Evolutionary conservation across 2,329 filamentous ascomycete genomes (phyloP), one percentile per base, ranked within the genome.

Genomic region (Corynespora cassiicola): DNA sequence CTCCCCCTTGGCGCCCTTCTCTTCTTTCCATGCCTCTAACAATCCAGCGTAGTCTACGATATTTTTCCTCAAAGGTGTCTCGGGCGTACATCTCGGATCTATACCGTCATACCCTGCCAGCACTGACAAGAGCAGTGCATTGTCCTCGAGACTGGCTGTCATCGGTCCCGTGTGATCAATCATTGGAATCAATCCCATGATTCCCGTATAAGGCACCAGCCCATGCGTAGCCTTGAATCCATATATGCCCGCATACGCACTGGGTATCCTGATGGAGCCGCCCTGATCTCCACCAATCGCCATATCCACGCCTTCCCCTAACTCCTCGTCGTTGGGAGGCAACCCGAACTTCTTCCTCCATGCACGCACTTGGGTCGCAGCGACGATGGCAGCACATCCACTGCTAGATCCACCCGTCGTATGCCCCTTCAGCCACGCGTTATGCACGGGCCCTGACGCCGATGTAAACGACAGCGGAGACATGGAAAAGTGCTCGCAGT

Each of bases 401-500:
- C 54, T 61, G 23, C 52, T 60, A n/a, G 54, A 61, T 4, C 67
- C 67, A 24, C 67, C 67, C 2, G 66, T 66, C 1, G 61, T 65
- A 29, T 65, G 66, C 1, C 57, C 58, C n/a, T 52, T 50, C 7
- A 61, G 37, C 61, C 60, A 66, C 0, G 65, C 59, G 41, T 70
- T 68, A 19, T 76, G 68, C 2, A 78, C 73, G 1, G 67, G 63
- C 0, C 75, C 75, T 3, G 69, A 70, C n/a, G 72, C 66, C 0
- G 72, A 68, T 5, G 74, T 74, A 32, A 62, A 66, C 7, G 69
- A 73, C 11, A 75, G 45, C 4, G 68, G 69, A 7, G 69, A 69
- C 40, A 70, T 63, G 28, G 68, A 75, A 25, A 75, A 63, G 46
- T 76, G 75, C 52, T 78, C 75, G 44, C 75, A 78, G 3, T 71